These are phyloP conservation scores for Lepidium aucheri DNA, from an alignment of 345 rosid species.

Conservation along the genomic window DNA sequence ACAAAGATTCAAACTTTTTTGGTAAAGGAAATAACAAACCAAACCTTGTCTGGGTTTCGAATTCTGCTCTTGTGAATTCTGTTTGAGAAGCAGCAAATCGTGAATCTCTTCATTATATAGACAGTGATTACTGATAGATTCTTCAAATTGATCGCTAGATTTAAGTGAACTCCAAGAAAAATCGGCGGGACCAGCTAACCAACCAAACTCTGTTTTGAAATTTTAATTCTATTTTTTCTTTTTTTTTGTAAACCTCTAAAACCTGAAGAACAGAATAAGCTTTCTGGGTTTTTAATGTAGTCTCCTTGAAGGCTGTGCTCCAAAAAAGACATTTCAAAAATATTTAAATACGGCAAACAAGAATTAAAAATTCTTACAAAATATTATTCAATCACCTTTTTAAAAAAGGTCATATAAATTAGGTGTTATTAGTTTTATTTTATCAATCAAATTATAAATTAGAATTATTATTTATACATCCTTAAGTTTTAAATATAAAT, in stretches of 20 bases:
- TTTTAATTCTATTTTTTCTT: not conserved
- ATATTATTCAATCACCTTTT: too few relatives aligned
- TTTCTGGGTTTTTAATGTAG: too few relatives aligned
- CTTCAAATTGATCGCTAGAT: conserved; percentile 8
- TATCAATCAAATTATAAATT: too few relatives aligned
- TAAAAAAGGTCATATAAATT: too few relatives aligned
- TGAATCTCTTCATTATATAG: conserved; percentile 31
- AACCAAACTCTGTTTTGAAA: conserved; percentile 15
- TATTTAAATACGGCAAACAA: too few relatives aligned
- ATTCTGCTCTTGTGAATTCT: not conserved
- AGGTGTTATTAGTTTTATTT: too few relatives aligned
- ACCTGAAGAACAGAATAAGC: not conserved
- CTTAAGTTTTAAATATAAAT: too few relatives aligned
- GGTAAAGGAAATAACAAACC: not conserved
- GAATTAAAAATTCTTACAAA: too few relatives aligned
- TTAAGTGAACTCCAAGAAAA: conserved; percentile 31
- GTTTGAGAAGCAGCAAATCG: conserved; percentile 15
- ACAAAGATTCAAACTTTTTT: not conserved
- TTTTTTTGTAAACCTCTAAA: not conserved
- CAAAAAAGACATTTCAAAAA: too few relatives aligned
- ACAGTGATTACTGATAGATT: not conserved
- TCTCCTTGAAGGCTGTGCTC: too few relatives aligned
- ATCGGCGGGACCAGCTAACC: conserved; percentile 25
- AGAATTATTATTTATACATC: too few relatives aligned
- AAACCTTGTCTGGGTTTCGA: conserved; percentile 18